A percentile compares a stretch with the other conserved stretches of the same genome.
Conservation (phyloP, 345 rosid genomes). For the Salix suchowensis region DNA sequence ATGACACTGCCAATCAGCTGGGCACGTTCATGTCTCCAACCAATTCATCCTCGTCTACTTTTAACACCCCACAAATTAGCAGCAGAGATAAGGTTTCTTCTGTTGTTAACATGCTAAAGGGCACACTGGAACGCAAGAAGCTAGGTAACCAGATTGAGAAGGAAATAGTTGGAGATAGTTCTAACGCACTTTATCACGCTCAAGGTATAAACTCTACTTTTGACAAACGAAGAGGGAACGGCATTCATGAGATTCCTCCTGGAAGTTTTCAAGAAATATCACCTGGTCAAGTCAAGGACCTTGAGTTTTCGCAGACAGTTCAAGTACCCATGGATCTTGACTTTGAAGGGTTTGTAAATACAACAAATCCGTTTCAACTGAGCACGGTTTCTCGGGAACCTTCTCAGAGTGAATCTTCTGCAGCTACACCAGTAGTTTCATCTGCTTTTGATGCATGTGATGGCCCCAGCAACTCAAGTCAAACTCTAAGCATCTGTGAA, state of each 20-base stretch:
- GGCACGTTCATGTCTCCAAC: slow-evolving; percentile 47
- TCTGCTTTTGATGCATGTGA: slow-evolving; percentile 55
- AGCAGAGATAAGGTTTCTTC: slow-evolving; percentile 49
- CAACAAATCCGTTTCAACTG: slow-evolving; percentile 33
- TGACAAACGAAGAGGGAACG: slow-evolving; percentile 27
- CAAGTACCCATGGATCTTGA: slow-evolving; percentile 38
- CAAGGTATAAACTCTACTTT: slow-evolving; percentile 27
- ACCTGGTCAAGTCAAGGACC: slow-evolving; percentile 24
- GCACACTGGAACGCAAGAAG: slow-evolving; percentile 55
- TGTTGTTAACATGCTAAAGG: slow-evolving; percentile 69
- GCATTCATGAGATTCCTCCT: slow-evolving; percentile 29
- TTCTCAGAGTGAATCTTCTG: slow-evolving; percentile 67
- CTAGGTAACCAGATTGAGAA: slow-evolving; percentile 39
- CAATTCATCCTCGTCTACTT: slow-evolving; percentile 52
- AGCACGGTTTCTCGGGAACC: slow-evolving; percentile 48
- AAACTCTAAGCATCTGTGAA: slow-evolving; percentile 40
- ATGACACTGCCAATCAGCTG: slow-evolving; percentile 37
- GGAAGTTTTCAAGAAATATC: slow-evolving; percentile 26
- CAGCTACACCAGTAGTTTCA: slow-evolving; percentile 62
- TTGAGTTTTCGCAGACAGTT: slow-evolving; percentile 21
- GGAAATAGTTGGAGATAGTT: slow-evolving; percentile 35
- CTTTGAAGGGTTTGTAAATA: slow-evolving; percentile 43
- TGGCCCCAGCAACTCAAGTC: slow-evolving; percentile 58
- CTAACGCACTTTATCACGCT: slow-evolving; percentile 25
- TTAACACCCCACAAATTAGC: slow-evolving; percentile 32